phyloP scores from a whole-genome alignment of 176 grass and related monocot genomes.

The Aegilops tauschii region DNA sequence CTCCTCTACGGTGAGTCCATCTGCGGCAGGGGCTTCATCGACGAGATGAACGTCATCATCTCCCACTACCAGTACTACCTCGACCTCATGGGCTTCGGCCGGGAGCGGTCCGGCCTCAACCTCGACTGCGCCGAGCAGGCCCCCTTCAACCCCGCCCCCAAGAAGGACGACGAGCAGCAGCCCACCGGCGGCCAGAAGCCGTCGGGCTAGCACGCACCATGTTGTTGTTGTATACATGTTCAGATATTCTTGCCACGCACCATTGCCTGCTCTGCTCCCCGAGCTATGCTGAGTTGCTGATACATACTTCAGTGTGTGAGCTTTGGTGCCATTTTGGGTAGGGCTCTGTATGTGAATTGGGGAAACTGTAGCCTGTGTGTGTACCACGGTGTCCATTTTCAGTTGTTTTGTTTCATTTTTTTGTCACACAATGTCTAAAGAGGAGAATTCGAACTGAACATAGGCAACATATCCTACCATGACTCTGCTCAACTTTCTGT shows the following conservation, averaged over 20 bases:
- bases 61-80: conserved; percentile 94
- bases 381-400: conserved; percentile 35
- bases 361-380: background rate
- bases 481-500: background rate
- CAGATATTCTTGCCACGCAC: background rate
- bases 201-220: conserved; percentile 10
- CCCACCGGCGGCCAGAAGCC: conserved; percentile 2
- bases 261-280: background rate
- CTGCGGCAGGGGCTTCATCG: conserved; percentile 68
- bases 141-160: conserved; percentile 63
- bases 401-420: conserved; percentile 22
- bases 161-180: conserved; percentile 27
- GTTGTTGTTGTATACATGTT: background rate
- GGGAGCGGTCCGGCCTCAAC: conserved; percentile 65
- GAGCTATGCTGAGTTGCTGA: background rate
- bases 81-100: conserved; percentile 75
- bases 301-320: conserved; percentile 10
- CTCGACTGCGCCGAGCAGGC: conserved; percentile 65
- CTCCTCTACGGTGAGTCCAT: conserved; percentile 66
- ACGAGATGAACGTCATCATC: conserved; percentile 80
- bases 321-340: conserved; percentile 30
- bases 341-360: conserved; percentile 16
- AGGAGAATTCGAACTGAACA: conserved; percentile 16
- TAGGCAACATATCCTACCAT: background rate
- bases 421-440: conserved; percentile 33